A percentile compares a stretch with the other conserved stretches of the same genome.
Evolutionary conservation across 306 rosid genomes (phyloP).

Genomic region (Trichosanthes cucumerina): DNA sequence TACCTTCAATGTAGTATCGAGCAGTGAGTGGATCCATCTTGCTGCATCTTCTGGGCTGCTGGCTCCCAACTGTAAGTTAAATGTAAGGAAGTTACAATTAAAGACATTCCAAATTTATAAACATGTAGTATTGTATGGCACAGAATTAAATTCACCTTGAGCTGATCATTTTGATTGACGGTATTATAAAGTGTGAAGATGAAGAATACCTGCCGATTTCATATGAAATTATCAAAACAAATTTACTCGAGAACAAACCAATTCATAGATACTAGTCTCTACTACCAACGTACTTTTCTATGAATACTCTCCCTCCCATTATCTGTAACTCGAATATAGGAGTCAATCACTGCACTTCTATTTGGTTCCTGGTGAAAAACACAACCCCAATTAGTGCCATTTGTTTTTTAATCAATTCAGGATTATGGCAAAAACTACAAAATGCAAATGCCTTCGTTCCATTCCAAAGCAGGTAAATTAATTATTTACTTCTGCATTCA

Average conservation of each 20-base stretch:
- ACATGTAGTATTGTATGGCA: background rate
- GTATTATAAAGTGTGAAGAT: conserved; percentile 60
- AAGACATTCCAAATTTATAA: conserved; percentile 9
- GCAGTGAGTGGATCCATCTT: conserved; percentile 66
- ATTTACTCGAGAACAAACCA: background rate
- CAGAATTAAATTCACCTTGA: conserved; percentile 44
- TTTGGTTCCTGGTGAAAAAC: conserved; percentile 50
- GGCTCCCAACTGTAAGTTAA: conserved; percentile 59
- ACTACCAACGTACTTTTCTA: conserved; percentile 39
- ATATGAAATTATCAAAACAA: conserved; percentile 13
- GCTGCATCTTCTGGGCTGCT: conserved; percentile 90
- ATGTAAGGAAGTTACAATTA: conserved; percentile 11
- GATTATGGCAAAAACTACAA: background rate
- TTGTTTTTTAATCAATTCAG: background rate
- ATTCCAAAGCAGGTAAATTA: background rate
- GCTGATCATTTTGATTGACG: conserved; percentile 57
- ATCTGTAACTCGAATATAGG: conserved; percentile 57
- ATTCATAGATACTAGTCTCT: conserved; percentile 5
- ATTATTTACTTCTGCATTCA: background rate
- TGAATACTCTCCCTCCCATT: conserved; percentile 63
- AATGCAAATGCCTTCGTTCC: background rate
- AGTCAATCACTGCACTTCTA: conserved; percentile 72
- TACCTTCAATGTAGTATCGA: conserved; percentile 72
- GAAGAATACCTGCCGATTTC: conserved; percentile 44
- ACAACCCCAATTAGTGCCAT: conserved; percentile 6